Evolutionary conservation across 2,329 filamentous ascomycete genomes (phyloP), one percentile per base, ranked within the genome.

Genomic region (Trichoderma sp.): DNA sequence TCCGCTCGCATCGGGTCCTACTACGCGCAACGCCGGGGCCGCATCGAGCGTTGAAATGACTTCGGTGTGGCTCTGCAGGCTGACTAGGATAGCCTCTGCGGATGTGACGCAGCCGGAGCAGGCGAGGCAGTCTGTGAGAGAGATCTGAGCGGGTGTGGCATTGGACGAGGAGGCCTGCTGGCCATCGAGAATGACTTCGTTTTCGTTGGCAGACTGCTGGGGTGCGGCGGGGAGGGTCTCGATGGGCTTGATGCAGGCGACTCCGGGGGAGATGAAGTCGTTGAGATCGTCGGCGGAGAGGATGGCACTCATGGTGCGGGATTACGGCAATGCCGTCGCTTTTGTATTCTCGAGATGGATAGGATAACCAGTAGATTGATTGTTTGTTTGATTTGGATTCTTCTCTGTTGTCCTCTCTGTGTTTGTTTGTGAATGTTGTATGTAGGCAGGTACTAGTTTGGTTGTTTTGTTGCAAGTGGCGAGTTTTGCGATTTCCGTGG

Each of bases 71-170:
- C 93, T 97, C 82, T 99, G 96, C 70, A 99, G 84, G 72, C 93
- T 96, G 66, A 99, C 94, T 56, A 99, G 89, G n/a, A 99, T 93
- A 18, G 96, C 96, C 83, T 99, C 96, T 61, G 96, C 96, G 6
- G 95, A 97, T 24, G 96, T 99, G 66, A 99, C 96, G 81, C 96
- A 99, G 68, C 96, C 96, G 11, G 96, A 98, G 82, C 96, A 99
- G 67, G 96, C 96, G 65, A 99, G 91, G 79, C 96, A 99, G 82
- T 99, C 96, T 7, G 96, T 98, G 73, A 99, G 89, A 63, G 95
- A 98, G 77, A 99, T 98, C 80, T 97, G 91, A 7, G 95, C 95
- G 1, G 95, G 93, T 4, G 90, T 87, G 66, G 88, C 87, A 74
- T 89, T 83, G 65, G 84, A 79, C 6, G 67, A 1, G 26, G 84